Percentiles rank a stretch among this genome's conserved stretches.
Evolutionary conservation across 345 rosid species (phyloP).

Genomic region (Anacardium occidentale): DNA sequence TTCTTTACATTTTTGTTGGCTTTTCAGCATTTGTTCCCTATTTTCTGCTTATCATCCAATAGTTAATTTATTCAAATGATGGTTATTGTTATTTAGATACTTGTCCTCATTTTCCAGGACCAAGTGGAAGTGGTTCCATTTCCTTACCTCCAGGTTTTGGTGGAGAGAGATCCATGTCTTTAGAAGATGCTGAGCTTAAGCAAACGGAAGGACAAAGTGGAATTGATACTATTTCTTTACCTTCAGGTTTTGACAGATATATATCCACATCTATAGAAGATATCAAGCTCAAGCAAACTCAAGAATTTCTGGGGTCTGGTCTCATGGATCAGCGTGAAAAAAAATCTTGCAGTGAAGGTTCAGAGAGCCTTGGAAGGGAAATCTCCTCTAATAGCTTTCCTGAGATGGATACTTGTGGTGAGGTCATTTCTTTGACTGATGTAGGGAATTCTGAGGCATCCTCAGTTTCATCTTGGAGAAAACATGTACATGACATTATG

Average conservation of each 20-base stretch:
- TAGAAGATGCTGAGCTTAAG: constrained; percentile 3
- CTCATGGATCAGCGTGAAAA: constrained; percentile 16
- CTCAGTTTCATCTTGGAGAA: constrained; percentile 21
- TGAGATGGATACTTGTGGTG: constrained; percentile 15
- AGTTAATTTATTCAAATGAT: neutral
- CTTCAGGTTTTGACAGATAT: constrained; percentile 8
- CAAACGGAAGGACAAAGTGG: constrained; percentile 20
- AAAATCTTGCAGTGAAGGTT: constrained; percentile 14
- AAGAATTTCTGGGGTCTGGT: constrained; percentile 14
- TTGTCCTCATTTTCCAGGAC: constrained; percentile 23
- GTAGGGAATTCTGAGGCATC: constrained; percentile 5
- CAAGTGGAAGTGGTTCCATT: constrained; percentile 12
- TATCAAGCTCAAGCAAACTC: constrained; percentile 20
- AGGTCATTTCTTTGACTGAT: constrained; percentile 24
- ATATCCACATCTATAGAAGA: constrained; percentile 12
- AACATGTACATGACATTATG: constrained; percentile 4
- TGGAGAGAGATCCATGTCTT: constrained; percentile 6
- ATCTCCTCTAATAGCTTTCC: constrained; percentile 14
- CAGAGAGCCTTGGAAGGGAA: constrained; percentile 13
- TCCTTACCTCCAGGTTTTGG: constrained; percentile 14
- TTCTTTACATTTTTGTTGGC: neutral
- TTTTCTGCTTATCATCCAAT: neutral
- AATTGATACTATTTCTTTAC: constrained; percentile 10
- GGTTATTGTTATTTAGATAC: constrained; percentile 2
- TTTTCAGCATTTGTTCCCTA: neutral